Percentiles rank a stretch among this genome's conserved stretches.
Conservation (phyloP, 2,329 filamentous ascomycete genomes). For the Ceratocystis smalleyi region DNA sequence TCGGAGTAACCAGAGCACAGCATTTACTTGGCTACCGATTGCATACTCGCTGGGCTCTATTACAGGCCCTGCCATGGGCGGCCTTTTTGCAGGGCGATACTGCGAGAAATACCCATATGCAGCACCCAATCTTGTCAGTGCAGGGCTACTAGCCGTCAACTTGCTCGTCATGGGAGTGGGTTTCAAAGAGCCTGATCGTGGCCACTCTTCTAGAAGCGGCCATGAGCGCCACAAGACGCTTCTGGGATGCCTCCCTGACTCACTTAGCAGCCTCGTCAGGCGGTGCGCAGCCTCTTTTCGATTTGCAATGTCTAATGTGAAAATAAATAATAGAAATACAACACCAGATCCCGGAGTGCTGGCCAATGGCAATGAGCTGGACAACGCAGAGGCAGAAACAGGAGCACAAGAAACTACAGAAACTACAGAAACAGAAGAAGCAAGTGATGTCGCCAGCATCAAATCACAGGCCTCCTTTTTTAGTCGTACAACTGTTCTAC, state of each 20-base stretch:
- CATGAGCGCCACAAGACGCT: not conserved
- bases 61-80: constrained; percentile 81
- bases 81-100: constrained; percentile 54
- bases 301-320: not conserved
- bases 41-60: constrained; percentile 94
- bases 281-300: not conserved
- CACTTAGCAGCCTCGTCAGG: not conserved
- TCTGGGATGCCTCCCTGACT: not conserved
- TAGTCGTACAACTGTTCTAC: constrained; percentile 64
- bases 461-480: constrained; percentile 32
- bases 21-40: constrained; percentile 86
- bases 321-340: not conserved
- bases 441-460: not conserved
- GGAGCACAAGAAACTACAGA: too few relatives aligned
- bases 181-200: constrained; percentile 56
- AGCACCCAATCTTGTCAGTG: constrained; percentile 65
- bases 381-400: not conserved
- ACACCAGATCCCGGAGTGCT: not conserved
- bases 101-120: constrained; percentile 61
- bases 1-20: constrained; percentile 79
- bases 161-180: constrained; percentile 62
- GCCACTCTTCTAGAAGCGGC: too few relatives aligned
- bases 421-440: not conserved
- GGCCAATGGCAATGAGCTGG: not conserved
- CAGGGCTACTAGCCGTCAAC: constrained; percentile 54